These are phyloP conservation scores for Bonia amplexicaulis DNA, from an alignment of 176 grass and related monocot genomes.

Conservation along the genomic window DNA sequence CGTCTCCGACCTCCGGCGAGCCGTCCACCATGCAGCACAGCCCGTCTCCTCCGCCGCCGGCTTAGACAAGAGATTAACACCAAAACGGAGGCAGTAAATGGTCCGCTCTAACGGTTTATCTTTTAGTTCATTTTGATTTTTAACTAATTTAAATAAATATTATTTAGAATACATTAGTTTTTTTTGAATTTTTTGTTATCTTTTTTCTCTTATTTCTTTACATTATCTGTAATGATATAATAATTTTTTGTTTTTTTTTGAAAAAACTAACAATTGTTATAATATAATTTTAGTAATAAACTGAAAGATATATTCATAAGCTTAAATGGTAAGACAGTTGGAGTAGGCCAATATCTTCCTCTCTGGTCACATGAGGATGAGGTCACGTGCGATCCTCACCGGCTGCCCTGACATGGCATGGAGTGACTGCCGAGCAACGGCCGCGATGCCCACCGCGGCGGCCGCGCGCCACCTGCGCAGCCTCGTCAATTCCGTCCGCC, in stretches of 20 bases:
- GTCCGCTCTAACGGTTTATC: too few species aligned
- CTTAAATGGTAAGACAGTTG: too few species aligned
- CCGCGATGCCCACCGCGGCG: slow-evolving; percentile 44
- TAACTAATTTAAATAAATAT: too few species aligned
- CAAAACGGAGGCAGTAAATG: too few species aligned
- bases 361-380: slow-evolving; percentile 7
- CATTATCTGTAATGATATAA: rapidly evolving
- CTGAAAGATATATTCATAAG: rapidly evolving
- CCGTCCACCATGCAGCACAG: background rate
- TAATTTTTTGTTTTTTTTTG: too few species aligned
- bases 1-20: background rate
- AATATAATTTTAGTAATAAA: too few species aligned
- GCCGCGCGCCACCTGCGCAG: slow-evolving; percentile 21
- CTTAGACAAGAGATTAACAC: background rate
- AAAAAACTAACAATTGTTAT: too few species aligned
- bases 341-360: background rate
- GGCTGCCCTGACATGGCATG: slow-evolving; percentile 6
- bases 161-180: too few species aligned
- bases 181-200: too few species aligned
- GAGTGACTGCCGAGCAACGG: background rate
- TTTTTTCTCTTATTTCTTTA: too few species aligned
- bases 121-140: too few species aligned
- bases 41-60: background rate
- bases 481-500: slow-evolving; percentile 4
- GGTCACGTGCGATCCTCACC: slow-evolving; percentile 24